Conservation (phyloP, 2,329 filamentous ascomycete genomes). For the Intubia oerlemansii region DNA sequence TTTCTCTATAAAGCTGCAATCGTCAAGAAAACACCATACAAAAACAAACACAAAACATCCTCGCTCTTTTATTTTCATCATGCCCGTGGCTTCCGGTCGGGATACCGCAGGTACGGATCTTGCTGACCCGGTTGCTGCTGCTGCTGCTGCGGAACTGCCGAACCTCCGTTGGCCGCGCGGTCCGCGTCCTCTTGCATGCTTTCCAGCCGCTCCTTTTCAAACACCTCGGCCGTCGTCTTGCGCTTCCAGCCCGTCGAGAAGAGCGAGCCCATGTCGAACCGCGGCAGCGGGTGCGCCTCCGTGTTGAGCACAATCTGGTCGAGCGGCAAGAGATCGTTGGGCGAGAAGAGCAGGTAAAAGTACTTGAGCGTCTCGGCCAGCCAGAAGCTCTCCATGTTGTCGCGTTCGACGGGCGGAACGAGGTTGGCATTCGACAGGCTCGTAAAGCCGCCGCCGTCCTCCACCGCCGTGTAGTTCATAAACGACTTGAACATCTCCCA, state of each 20-base stretch:
- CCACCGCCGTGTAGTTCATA: constrained; percentile 61
- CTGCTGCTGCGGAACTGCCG: no score
- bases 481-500: constrained; percentile 98
- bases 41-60: no score
- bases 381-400: constrained; percentile 99
- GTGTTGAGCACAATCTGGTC: constrained; percentile 87
- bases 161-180: no score
- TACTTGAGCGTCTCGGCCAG: constrained; percentile 96
- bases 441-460: constrained; percentile 61
- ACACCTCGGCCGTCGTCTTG: no score
- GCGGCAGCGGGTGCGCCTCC: constrained; percentile 76
- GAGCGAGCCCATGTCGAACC: constrained; percentile 59
- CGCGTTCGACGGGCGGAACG: constrained; percentile 45
- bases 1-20: no score
- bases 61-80: no score
- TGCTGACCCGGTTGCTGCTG: no score
- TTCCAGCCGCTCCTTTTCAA: no score
- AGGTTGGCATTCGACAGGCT: constrained; percentile 55
- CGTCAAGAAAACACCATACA: no score
- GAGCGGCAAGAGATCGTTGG: constrained; percentile 60
- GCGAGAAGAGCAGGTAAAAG: constrained; percentile 84
- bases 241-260: constrained; percentile 69
- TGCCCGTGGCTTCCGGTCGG: no score
- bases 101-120: no score
- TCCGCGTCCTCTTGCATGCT: no score